Conservation (phyloP, 768 basidiomycete genomes). For the Mycena pura region DNA sequence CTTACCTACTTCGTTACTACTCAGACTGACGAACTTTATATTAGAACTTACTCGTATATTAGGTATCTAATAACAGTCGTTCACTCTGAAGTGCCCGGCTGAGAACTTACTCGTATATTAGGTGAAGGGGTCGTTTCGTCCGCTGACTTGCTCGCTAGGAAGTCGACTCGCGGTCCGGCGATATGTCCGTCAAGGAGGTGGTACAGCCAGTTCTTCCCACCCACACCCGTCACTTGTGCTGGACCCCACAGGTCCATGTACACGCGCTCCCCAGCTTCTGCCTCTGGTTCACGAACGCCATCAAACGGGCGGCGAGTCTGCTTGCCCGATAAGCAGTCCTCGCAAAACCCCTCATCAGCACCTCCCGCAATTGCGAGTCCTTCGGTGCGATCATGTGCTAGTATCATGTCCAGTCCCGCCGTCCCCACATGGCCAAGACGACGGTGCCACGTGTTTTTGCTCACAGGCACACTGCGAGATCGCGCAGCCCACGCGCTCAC, state of each 20-base stretch:
- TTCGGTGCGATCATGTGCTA: neutral
- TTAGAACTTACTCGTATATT: no score
- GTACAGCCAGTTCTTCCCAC: neutral
- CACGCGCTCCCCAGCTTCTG: neutral
- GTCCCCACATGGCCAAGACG: neutral
- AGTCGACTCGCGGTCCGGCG: neutral
- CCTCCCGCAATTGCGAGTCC: neutral
- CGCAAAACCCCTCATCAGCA: slow-evolving; percentile 1
- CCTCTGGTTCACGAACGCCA: slow-evolving; percentile 5
- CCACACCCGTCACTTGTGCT: neutral
- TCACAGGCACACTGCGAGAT: neutral
- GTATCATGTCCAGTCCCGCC: neutral
- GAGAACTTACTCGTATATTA: neutral
- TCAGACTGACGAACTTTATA: no score
- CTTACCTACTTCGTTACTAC: no score
- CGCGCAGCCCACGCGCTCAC: neutral
- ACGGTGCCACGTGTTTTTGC: slow-evolving; percentile 1
- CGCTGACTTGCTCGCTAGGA: neutral
- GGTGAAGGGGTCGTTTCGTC: neutral
- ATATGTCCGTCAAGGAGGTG: slow-evolving; percentile 7
- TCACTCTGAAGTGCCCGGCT: no score
- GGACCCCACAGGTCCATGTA: slow-evolving; percentile 18
- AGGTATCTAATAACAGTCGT: no score
- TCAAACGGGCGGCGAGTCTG: slow-evolving; percentile 8
- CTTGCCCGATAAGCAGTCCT: slow-evolving; percentile 6